Percentiles rank a stretch among this genome's conserved stretches.
Evolutionary conservation across 75 land plant genomes (phyloP).

Genomic region (Pseudotsuga menziesii): DNA sequence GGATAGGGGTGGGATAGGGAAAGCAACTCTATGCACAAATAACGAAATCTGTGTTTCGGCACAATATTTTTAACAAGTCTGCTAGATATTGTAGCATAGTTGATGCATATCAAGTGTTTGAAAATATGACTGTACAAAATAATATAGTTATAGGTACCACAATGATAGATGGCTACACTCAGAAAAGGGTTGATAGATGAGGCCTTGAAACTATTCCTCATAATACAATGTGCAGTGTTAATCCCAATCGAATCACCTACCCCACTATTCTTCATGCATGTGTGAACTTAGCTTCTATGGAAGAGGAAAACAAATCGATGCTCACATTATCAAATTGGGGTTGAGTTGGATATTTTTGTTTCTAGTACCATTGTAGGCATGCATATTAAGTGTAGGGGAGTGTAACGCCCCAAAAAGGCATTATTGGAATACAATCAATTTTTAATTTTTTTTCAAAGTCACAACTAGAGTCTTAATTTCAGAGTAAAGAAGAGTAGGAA

Average conservation of each 20-base stretch:
- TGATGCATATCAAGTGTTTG: background rate
- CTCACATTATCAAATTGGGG: background rate
- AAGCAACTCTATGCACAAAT: background rate
- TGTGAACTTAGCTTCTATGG: background rate
- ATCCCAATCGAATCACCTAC: constrained; percentile 1
- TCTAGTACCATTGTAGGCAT: background rate
- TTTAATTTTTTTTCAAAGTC: too few species aligned
- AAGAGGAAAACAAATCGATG: background rate
- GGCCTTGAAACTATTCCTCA: background rate
- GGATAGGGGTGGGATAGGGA: background rate
- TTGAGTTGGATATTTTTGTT: background rate
- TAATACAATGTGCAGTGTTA: background rate
- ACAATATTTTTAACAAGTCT: background rate
- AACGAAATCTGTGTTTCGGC: background rate
- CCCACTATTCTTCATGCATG: background rate
- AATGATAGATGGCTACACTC: background rate
- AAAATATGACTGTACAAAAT: background rate
- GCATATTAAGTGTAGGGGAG: background rate
- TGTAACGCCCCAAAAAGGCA: too few species aligned
- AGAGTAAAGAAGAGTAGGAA: too few species aligned
- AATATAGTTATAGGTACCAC: background rate
- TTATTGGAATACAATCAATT: too few species aligned
- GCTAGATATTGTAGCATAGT: background rate
- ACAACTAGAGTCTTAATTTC: too few species aligned
- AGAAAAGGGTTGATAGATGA: background rate